Evolutionary conservation across 192 early-diverging fungal genomes (phyloP).

Genomic region (Backusella australiensis): DNA sequence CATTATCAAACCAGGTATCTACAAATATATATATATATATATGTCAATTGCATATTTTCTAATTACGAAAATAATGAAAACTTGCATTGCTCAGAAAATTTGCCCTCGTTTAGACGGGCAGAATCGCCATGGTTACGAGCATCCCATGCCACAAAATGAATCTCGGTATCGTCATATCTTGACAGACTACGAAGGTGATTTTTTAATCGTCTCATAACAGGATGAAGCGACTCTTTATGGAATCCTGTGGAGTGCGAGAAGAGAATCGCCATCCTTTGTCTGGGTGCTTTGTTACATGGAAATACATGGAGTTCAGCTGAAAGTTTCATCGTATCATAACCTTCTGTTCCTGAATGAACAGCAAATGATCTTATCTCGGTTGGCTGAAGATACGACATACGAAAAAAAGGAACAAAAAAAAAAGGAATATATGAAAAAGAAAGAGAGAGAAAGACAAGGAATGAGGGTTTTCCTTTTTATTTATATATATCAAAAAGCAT

Average conservation of each 20-base stretch:
- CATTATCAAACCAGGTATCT: constrained; percentile 56
- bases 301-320: constrained; percentile 22
- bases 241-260: constrained; percentile 61
- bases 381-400: background rate
- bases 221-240: constrained; percentile 58
- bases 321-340: constrained; percentile 12
- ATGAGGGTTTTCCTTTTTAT: background rate
- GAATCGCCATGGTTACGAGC: constrained; percentile 58
- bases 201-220: constrained; percentile 40
- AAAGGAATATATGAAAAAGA: background rate
- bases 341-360: background rate
- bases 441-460: background rate
- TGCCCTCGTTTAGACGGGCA: constrained; percentile 44
- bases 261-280: constrained; percentile 34
- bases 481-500: background rate
- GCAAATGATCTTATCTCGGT: constrained; percentile 6
- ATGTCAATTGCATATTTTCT: background rate
- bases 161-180: constrained; percentile 9
- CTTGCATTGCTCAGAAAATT: background rate
- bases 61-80: background rate
- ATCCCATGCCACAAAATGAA: constrained; percentile 51
- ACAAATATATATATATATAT: too few species aligned
- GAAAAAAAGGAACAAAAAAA: background rate
- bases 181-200: constrained; percentile 11
- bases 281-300: background rate